Base-by-base conservation (phyloP, 2,329 filamentous ascomycete genomes). In the Fusarium kyushuense region DNA sequence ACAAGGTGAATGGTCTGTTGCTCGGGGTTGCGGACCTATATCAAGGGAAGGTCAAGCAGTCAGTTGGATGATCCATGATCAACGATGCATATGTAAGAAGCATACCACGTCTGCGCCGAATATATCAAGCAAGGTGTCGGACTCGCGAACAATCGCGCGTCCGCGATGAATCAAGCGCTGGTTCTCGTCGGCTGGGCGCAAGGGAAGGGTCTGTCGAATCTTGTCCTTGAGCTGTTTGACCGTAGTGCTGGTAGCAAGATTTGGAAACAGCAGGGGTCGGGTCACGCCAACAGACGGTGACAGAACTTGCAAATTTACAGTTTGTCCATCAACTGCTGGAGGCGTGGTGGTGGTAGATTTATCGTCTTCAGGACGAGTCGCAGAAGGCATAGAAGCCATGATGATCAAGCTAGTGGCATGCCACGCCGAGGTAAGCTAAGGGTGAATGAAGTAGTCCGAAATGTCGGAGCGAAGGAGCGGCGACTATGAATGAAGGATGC, bases 91-190 rank as follows among this genome's bases (percentile, higher is more conserved):
- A 46, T 48, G 25, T 14, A 33, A 29, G 14, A 21, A 33, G 45
- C 56, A 11, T 79, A 88, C 86, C 54, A 80, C 77, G 62, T 87
- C 84, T 57, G 82, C 78, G 5, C 87, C 87, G 72, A 90, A 86
- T 5, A 90, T 77, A 36, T 87, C 83, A 25, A 82, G 73, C 77
- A 90, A 79, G 17, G 84, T 88, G 58, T 88, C 86, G 13, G 78
- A 77, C 36, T 89, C 86, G 49, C 83, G 83, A 30, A 80, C 75
- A 47, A 90, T 77, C 46, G 88, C 80, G 35, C 87, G 84, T 1
- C 88, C 88, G 41, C 85, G 81, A 71, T 90, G 84, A 36, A 90
- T 90, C 60, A 90, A 77, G 41, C 88, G 82, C 74, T 90, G 86
- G 33, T 84, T 81, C 33, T 87, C 82, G 62, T 87, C 82, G 17